Conservation (phyloP, 179 eudicot species). For the Amaranthus tricolor region DNA sequence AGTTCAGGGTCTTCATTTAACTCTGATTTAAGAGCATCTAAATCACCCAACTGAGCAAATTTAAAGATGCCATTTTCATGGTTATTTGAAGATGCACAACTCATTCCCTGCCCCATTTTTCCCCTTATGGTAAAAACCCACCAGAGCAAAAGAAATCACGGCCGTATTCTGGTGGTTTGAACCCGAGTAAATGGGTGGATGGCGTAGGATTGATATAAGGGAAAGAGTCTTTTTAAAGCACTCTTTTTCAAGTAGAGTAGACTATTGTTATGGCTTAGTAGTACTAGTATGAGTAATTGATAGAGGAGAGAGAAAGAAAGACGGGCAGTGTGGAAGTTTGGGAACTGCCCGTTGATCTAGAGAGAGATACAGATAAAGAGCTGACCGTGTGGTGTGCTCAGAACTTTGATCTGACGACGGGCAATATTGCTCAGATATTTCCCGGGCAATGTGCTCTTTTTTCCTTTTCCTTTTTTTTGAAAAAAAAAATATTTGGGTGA, state of each 20-base stretch:
- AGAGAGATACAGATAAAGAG: constrained; percentile 15
- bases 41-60: constrained; percentile 62
- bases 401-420: constrained; percentile 21
- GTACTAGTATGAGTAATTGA: neutral
- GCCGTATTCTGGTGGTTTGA: constrained; percentile 19
- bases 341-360: constrained; percentile 27
- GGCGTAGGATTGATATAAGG: constrained; percentile 23
- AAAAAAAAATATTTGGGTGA: neutral
- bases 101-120: constrained; percentile 75
- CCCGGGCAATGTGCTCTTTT: constrained; percentile 22
- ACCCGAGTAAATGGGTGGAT: constrained; percentile 10
- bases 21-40: constrained; percentile 35
- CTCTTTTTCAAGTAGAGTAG: neutral
- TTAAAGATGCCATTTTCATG: constrained; percentile 49
- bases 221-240: constrained; percentile 3
- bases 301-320: constrained; percentile 12
- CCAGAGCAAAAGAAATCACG: constrained; percentile 12
- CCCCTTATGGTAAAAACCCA: neutral
- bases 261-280: neutral
- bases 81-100: constrained; percentile 39
- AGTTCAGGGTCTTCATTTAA: constrained; percentile 45
- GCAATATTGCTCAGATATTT: constrained; percentile 32
- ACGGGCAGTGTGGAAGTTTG: constrained; percentile 25
- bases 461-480: neutral
- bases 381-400: constrained; percentile 16